Evolutionary conservation across 306 rosid species (phyloP).

Genomic region (Quercus wislizeni): DNA sequence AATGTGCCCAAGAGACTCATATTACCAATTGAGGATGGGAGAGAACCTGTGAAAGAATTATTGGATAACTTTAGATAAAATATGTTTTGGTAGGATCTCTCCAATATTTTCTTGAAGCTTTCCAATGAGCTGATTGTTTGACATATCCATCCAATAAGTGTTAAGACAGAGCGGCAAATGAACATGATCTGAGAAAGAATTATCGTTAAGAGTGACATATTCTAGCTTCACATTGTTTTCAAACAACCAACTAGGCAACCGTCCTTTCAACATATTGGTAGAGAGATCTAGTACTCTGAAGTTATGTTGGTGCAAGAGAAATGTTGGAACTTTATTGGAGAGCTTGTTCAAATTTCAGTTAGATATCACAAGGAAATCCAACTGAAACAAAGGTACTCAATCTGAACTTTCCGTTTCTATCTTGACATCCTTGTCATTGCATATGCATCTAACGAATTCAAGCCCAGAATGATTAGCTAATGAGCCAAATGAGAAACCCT

Average conservation of each 20-base stretch:
- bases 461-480: conserved; percentile 17
- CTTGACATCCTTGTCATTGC: no score
- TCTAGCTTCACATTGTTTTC: background rate
- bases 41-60: background rate
- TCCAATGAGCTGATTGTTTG: background rate
- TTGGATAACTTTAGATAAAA: background rate
- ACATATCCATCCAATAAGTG: background rate
- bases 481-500: conserved; percentile 14
- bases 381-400: conserved; percentile 6
- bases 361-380: background rate
- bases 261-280: background rate
- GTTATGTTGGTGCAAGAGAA: background rate
- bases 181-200: background rate
- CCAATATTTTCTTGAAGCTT: background rate
- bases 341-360: background rate
- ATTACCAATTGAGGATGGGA: background rate
- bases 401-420: background rate
- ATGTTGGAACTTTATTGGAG: background rate
- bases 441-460: no score
- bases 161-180: background rate
- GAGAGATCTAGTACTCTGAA: conserved; percentile 4
- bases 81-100: background rate
- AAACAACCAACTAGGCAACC: background rate
- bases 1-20: fast-evolving
- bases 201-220: background rate